Conservation (phyloP, 441 rosid species). For the Isatis lusitanica region DNA sequence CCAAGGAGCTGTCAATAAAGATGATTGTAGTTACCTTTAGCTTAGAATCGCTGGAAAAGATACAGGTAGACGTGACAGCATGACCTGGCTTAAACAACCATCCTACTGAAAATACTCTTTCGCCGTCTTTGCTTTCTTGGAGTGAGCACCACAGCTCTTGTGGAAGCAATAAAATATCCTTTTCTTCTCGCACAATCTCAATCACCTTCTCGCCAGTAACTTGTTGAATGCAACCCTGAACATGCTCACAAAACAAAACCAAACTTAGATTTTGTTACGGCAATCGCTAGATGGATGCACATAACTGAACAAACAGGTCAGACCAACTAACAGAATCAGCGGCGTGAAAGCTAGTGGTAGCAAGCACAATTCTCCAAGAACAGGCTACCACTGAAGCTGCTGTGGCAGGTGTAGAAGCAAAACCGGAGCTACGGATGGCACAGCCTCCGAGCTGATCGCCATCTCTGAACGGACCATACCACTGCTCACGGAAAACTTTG, state of each 20-base stretch:
- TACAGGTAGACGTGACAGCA: constrained; percentile 57
- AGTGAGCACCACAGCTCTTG: constrained; percentile 71
- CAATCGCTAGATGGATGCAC: background rate
- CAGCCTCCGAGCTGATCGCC: constrained; percentile 91
- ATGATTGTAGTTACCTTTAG: constrained; percentile 43
- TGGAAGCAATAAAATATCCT: constrained; percentile 64
- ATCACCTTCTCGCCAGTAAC: constrained; percentile 42
- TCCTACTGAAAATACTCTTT: constrained; percentile 57
- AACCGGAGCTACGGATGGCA: constrained; percentile 71
- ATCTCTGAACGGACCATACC: constrained; percentile 87
- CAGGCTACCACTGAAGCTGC: constrained; percentile 57
- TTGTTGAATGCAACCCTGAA: constrained; percentile 51
- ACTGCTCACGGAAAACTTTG: constrained; percentile 69
- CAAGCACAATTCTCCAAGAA: constrained; percentile 54
- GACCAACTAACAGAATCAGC: constrained; percentile 53
- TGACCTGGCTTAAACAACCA: constrained; percentile 57
- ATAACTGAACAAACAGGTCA: constrained; percentile 2
- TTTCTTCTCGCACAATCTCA: constrained; percentile 53
- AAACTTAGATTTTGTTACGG: background rate
- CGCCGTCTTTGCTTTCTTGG: constrained; percentile 44
- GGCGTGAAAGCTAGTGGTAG: constrained; percentile 47
- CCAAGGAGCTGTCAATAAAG: background rate
- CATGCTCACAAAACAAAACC: constrained; percentile 11
- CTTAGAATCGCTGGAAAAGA: constrained; percentile 52
- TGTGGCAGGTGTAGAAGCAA: constrained; percentile 69